Conservation (phyloP, 768 basidiomycete species). For the Mycena leptocephala region DNA sequence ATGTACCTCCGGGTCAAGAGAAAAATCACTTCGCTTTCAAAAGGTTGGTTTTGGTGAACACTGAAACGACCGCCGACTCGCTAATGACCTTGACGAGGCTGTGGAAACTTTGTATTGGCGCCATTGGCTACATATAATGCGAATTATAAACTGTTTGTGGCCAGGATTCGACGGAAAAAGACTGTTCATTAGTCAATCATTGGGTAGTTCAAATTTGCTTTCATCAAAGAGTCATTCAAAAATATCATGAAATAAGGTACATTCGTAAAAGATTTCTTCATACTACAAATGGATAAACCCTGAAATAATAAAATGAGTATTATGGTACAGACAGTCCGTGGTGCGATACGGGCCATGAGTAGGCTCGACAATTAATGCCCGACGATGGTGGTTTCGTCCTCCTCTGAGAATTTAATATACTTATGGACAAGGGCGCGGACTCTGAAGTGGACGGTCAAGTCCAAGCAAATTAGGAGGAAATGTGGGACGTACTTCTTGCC, state of each 20-base stretch:
- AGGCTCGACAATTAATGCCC: background rate
- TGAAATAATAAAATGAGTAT: background rate
- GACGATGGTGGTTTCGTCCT: conserved; percentile 22
- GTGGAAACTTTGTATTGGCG: too few relatives aligned
- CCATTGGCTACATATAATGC: too few relatives aligned
- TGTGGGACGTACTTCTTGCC: conserved; percentile 11
- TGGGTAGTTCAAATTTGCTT: too few relatives aligned
- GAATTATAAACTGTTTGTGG: too few relatives aligned
- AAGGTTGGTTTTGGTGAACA: too few relatives aligned
- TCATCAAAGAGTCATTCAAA: background rate
- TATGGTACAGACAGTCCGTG: background rate
- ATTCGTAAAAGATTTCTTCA: background rate
- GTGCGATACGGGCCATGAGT: too few relatives aligned
- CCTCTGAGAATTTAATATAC: conserved; percentile 24
- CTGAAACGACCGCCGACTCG: too few relatives aligned
- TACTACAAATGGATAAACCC: background rate
- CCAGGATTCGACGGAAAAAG: too few relatives aligned
- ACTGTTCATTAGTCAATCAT: too few relatives aligned
- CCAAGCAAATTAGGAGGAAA: background rate
- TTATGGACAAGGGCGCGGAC: conserved; percentile 22
- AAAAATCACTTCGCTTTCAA: too few relatives aligned
- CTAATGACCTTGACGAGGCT: too few relatives aligned
- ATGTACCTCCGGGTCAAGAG: too few relatives aligned
- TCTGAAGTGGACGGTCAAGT: background rate
- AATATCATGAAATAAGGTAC: background rate